These are phyloP conservation scores for bread wheat (Triticum aestivum) DNA, from an alignment of 176 grass and related monocot species.

Conservation along the genomic window DNA sequence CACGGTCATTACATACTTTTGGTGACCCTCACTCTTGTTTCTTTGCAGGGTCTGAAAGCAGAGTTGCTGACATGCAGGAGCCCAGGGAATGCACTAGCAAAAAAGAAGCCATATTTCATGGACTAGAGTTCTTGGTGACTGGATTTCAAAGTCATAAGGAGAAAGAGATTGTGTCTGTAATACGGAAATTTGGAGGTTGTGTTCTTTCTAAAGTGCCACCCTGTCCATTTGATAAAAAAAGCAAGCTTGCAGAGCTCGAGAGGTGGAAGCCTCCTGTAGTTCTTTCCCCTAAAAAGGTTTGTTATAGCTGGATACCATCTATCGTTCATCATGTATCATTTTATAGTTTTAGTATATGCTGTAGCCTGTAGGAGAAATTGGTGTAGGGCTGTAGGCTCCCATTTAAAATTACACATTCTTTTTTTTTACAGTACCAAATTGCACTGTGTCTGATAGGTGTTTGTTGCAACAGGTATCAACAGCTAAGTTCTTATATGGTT, in stretches of 20 bases:
- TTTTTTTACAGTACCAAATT: not conserved
- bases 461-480: conserved; percentile 68
- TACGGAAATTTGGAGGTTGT: conserved; percentile 64
- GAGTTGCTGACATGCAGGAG: conserved; percentile 18
- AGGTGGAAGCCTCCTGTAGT: conserved; percentile 65
- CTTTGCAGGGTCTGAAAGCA: conserved; percentile 43
- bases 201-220: conserved; percentile 68
- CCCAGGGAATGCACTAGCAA: conserved; percentile 16
- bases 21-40: conserved; percentile 10
- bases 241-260: conserved; percentile 35
- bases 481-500: conserved; percentile 86
- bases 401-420: conserved; percentile 6
- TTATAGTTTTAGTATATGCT: conserved; percentile 7
- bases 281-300: conserved; percentile 85
- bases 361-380: not conserved
- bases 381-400: not conserved
- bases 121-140: conserved; percentile 84
- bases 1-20: conserved; percentile 21
- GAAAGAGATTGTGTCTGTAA: conserved; percentile 64
- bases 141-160: conserved; percentile 71
- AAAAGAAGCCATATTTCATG: conserved; percentile 68
- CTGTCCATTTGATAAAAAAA: conserved; percentile 55
- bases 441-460: not conserved
- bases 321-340: not conserved
- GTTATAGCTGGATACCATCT: not conserved